Conservation (phyloP, 2,329 filamentous ascomycete species). For the Nothophaeocryptopus gaeumannii region DNA sequence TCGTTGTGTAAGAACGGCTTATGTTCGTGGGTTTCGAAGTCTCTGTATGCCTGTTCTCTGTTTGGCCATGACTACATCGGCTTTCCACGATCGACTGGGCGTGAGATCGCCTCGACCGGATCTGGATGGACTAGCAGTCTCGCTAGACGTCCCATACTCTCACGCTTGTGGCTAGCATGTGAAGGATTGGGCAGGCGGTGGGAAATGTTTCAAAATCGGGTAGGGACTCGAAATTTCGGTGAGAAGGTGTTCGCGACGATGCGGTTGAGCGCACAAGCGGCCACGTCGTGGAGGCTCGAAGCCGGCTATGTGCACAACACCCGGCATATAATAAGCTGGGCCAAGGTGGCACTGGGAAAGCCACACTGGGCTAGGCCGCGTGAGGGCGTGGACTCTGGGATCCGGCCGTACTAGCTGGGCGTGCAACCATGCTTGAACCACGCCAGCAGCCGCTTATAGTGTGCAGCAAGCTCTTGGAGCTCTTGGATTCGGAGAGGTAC, state of each 20-base stretch:
- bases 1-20: not conserved
- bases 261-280: slow-evolving; percentile 2
- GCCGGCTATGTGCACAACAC: not conserved
- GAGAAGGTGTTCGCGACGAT: slow-evolving; percentile 2
- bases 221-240: not conserved
- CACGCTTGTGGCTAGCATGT: slow-evolving; percentile 10
- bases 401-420: not conserved
- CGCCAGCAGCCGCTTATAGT: slow-evolving; percentile 8
- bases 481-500: slow-evolving; percentile 8
- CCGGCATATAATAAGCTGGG: not conserved
- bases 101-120: not conserved
- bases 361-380: slow-evolving; percentile 1
- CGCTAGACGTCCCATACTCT: slow-evolving; percentile 1
- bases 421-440: slow-evolving; percentile 1
- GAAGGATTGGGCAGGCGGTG: not conserved
- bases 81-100: slow-evolving; percentile 5
- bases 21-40: slow-evolving; percentile 1
- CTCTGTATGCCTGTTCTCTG: not conserved
- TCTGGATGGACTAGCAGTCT: slow-evolving; percentile 1
- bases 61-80: not conserved
- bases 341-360: not conserved
- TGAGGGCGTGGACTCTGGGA: slow-evolving; percentile 3
- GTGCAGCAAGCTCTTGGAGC: slow-evolving; percentile 12
- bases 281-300: not conserved
- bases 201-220: not conserved